These are phyloP conservation scores for Herpotrichia juniperi DNA, from an alignment of 2,329 filamentous ascomycete genomes.

Conservation along the genomic window DNA sequence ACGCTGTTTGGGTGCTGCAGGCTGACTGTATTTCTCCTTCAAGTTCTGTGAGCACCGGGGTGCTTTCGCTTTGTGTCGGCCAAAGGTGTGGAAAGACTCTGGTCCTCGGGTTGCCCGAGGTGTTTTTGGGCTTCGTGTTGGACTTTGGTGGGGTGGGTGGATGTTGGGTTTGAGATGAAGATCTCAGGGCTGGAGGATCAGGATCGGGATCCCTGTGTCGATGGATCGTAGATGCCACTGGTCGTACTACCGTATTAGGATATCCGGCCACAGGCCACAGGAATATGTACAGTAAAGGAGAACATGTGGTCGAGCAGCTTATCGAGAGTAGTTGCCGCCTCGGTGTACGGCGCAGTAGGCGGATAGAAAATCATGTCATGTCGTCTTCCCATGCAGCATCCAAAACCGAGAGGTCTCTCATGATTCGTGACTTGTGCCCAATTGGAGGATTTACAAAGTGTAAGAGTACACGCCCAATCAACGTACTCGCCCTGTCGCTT, in stretches of 20 bases:
- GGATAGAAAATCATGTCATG: neutral
- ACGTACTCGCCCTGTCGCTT: constrained; percentile 18
- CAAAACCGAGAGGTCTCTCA: too few relatives aligned
- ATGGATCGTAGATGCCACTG: constrained; percentile 5
- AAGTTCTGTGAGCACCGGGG: too few relatives aligned
- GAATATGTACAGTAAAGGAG: neutral
- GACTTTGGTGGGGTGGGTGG: neutral
- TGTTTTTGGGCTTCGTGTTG: neutral
- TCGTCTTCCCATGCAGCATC: too few relatives aligned
- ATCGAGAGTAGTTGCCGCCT: neutral
- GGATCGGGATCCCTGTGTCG: constrained; percentile 15
- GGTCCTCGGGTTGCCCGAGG: neutral
- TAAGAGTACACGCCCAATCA: constrained; percentile 22
- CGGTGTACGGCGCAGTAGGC: neutral
- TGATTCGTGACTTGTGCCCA: too few relatives aligned
- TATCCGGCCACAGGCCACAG: too few relatives aligned
- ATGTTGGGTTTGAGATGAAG: neutral
- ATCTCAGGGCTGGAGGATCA: too few relatives aligned
- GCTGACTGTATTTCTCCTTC: neutral
- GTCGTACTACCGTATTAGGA: neutral
- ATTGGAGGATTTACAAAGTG: constrained; percentile 4
- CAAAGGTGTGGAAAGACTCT: neutral
- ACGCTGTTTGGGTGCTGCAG: too few relatives aligned
- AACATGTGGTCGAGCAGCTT: neutral
- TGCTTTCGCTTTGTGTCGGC: too few relatives aligned